phyloP scores from a whole-genome alignment of 2,329 filamentous ascomycete species.

The Trichoderma harzianum region DNA sequence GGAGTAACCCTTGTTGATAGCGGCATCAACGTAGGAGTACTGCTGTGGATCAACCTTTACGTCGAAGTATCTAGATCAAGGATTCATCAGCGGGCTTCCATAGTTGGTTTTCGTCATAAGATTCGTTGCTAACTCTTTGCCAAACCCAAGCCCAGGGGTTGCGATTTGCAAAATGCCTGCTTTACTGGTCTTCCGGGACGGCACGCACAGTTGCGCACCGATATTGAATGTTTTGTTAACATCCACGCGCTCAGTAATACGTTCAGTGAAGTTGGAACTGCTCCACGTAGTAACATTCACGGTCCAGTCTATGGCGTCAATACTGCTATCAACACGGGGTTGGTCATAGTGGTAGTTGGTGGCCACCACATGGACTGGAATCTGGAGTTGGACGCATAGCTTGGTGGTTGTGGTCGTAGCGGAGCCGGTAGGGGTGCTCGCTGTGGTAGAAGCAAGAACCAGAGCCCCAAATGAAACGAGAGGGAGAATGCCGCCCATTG shows the following conservation, averaged over 20 bases:
- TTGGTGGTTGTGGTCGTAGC: too few species aligned
- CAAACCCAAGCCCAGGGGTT: neutral
- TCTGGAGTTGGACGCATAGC: too few species aligned
- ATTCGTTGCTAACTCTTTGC: neutral
- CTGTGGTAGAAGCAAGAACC: neutral
- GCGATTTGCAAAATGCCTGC: neutral
- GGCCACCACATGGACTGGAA: neutral
- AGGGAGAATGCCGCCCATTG: neutral
- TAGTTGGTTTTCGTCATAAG: neutral
- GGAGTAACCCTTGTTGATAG: constrained; percentile 55
- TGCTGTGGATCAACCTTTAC: constrained; percentile 41
- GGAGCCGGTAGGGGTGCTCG: too few species aligned
- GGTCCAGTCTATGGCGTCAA: neutral
- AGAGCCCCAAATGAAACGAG: neutral
- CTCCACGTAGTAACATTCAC: neutral
- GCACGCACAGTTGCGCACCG: neutral
- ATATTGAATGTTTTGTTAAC: neutral
- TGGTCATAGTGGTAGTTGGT: constrained; percentile 1
- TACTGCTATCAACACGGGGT: neutral
- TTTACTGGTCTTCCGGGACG: neutral
- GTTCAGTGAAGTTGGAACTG: neutral
- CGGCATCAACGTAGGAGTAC: constrained; percentile 58
- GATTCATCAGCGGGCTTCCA: neutral
- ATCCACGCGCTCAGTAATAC: neutral
- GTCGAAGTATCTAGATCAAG: neutral